Base-by-base conservation (phyloP, 108 stramenopile species). In the Schizochytrium sp. region DNA sequence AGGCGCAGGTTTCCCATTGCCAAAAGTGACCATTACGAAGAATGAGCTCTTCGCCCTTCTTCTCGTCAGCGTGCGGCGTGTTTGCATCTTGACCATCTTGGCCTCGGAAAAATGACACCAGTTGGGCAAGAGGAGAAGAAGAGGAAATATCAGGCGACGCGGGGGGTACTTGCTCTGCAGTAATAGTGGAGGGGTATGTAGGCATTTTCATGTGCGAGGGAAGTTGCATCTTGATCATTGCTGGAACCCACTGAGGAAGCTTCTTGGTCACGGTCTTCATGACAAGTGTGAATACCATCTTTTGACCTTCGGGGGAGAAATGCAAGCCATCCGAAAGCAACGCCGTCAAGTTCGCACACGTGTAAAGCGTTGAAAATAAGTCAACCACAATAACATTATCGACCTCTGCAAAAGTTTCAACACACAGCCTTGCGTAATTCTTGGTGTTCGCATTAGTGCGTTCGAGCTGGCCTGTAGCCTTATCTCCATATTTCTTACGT, bases 401-500 rank as follows among this genome's bases (percentile, higher is more conserved):
- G 76, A 55, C 50, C 17, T 83, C 53, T n/a, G 47, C 50, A 55
- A 49, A 83, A 1, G 53, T 55, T 49, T n/a, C 50, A 5, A 17
- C 12, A 42, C 76, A 83, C 50, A 53, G 50, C 5, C 28, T 10
- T 10, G 76, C 47, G 76, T 83, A 83, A 7, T 55, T 5, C 45
- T 28, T 10, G 50, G 76, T 83, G 53, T 83, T 83, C 0, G 2
- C 5, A 42, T 19, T 13, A 1, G 76, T 40, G 15, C 76, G 47
- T 40, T 83, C 76, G 28, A 83, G 76, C 76, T 55, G 50, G 3
- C 76, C 76, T 38, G 76, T 83, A 7, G 76, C 76, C 76, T 55
- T 49, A 38, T 46, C 76, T 47, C 50, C 76, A 40, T 83, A 83
- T 53, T 83, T 83, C 28, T 83, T 7, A 5, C 76, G 76, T 40